A percentile compares a stretch with the other conserved stretches of the same genome.
phyloP scores from a whole-genome alignment of 441 rosid species.

The Populus hybrid region DNA sequence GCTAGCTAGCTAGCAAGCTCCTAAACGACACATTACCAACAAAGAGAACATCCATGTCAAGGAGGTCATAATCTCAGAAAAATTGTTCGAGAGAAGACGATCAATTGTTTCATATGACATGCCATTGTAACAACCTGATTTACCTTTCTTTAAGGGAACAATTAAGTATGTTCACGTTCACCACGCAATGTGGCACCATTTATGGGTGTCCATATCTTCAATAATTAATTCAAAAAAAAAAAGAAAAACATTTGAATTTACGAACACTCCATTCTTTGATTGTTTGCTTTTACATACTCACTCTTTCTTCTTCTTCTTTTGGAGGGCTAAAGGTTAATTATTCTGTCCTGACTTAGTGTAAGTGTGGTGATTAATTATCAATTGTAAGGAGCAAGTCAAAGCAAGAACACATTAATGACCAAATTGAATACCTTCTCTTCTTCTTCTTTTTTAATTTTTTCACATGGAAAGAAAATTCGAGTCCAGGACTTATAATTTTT shows the following conservation, averaged over 20 bases:
- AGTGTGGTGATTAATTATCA: not conserved
- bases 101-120: not conserved
- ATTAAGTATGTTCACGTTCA: not conserved
- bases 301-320: not conserved
- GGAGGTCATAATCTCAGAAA: not conserved
- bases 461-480: not conserved
- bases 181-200: not conserved
- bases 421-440: no score
- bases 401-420: not conserved
- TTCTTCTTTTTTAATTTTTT: no score
- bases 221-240: not conserved
- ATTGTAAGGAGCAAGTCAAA: not conserved
- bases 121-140: not conserved
- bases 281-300: not conserved
- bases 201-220: not conserved
- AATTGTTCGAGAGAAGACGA: no score
- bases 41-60: not conserved
- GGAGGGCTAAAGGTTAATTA: not conserved
- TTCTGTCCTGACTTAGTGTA: not conserved
- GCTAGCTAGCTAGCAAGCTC: not conserved
- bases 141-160: not conserved
- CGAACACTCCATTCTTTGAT: not conserved
- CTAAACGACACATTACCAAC: slow-evolving; percentile 2
- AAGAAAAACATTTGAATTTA: not conserved
- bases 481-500: no score